Evolutionary conservation across 2,329 filamentous ascomycete species (phyloP), one percentile per base, ranked within the genome.

Genomic region (Alternaria dauci): DNA sequence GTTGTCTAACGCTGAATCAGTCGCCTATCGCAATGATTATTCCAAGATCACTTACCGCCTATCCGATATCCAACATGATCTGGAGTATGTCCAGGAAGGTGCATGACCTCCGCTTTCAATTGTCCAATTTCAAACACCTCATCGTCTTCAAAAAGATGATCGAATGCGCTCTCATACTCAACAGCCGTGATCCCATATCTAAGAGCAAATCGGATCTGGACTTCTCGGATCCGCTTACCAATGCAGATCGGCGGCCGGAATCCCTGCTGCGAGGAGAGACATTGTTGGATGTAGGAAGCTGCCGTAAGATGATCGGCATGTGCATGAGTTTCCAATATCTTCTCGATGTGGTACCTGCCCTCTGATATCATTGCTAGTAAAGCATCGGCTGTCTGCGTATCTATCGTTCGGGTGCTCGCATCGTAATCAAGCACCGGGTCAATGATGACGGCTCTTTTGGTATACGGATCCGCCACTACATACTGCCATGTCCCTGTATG

Each of bases 241-340:
- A 88, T 88, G n/a, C 85, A 81, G 5, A 89, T 82, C 0, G 67
- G 64, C 0, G 85, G 83, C 50, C 71, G 76, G 1, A 58, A 34
- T 0, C 72, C 76, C 43, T 83, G 78, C 43, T 82, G 76, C 43
- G 67, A n/a, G 1, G 7, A 34, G 1, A 74, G 61, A 2, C 69
- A 72, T 0, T 74, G 71, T 66, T 88, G 85, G 0, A 90, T 79
- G 68, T 89, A 90, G 4, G 81, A 80, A 0, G 87, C 81, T 0
- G 88, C 84, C 0, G 86, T 89, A 0, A 89, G 63, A 60, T 89
- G 87, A 56, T 89, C 86, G 4, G 86, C 86, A 61, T 89, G 85
- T 0, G 81, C 83, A 69, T 90, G 88, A 0, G 88, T 90, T 65
- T 90, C 88, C 3, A 90, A 80, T 18, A 90, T 86, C 41, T 74